These are phyloP conservation scores for Lactarius indigo DNA, from an alignment of 768 basidiomycete species.

Conservation along the genomic window DNA sequence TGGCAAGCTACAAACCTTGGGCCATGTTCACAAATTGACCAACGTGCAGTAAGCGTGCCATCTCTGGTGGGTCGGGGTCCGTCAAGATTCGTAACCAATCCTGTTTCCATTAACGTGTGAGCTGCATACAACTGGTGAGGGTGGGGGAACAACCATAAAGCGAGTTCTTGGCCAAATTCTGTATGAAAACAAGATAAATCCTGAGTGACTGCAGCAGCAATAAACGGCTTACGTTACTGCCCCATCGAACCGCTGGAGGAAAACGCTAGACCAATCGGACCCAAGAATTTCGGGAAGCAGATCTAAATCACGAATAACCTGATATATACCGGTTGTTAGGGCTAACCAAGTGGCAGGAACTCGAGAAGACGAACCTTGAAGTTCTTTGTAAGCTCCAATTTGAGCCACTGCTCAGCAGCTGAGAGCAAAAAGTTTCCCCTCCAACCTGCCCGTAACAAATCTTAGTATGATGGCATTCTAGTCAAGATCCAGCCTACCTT, in stretches of 20 bases:
- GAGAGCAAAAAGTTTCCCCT: slow-evolving; percentile 91
- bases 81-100: slow-evolving; percentile 51
- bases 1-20: slow-evolving; percentile 57
- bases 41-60: slow-evolving; percentile 82
- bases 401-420: slow-evolving; percentile 91
- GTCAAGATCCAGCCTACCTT: slow-evolving; percentile 46
- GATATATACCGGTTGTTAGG: slow-evolving; percentile 15
- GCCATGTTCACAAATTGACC: slow-evolving; percentile 96
- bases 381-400: slow-evolving; percentile 94
- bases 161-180: slow-evolving; percentile 87
- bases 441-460: slow-evolving; percentile 59
- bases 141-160: slow-evolving; percentile 46
- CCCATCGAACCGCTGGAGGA: slow-evolving; percentile 91
- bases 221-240: slow-evolving; percentile 65
- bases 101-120: slow-evolving; percentile 10
- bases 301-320: slow-evolving; percentile 93
- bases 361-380: slow-evolving; percentile 56
- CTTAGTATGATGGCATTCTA: neutral
- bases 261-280: slow-evolving; percentile 95
- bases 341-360: slow-evolving; percentile 7
- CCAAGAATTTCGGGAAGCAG: slow-evolving; percentile 90
- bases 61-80: slow-evolving; percentile 76
- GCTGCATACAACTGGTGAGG: slow-evolving; percentile 12
- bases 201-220: neutral
- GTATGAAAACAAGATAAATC: neutral